Evolutionary conservation across 768 basidiomycete species (phyloP).

Genomic region (Candolleomyces eurysporus): DNA sequence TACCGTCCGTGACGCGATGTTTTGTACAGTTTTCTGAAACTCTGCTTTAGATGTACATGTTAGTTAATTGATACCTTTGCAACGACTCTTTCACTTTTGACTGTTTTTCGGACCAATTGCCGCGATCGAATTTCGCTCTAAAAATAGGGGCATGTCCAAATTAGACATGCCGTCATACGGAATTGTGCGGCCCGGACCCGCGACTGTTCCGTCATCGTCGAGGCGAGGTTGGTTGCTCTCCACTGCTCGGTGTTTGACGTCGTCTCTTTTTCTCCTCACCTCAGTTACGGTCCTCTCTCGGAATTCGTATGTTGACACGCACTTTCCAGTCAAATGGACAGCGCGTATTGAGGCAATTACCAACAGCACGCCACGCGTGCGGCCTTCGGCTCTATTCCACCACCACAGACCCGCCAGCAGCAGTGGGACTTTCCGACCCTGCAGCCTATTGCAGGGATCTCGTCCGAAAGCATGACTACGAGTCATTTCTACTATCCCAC

Average conservation of each 20-base stretch:
- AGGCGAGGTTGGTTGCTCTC: too few relatives aligned
- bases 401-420: not conserved
- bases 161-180: too few relatives aligned
- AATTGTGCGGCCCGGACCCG: too few relatives aligned
- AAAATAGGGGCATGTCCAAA: too few relatives aligned
- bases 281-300: not conserved
- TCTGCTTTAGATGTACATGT: not conserved
- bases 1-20: too few relatives aligned
- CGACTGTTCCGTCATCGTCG: too few relatives aligned
- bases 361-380: not conserved
- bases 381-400: not conserved
- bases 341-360: not conserved
- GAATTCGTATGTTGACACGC: slow-evolving; percentile 8
- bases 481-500: slow-evolving; percentile 68
- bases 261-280: not conserved
- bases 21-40: not conserved
- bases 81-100: too few relatives aligned
- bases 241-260: not conserved
- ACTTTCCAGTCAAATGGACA: slow-evolving; percentile 1
- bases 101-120: too few relatives aligned
- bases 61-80: too few relatives aligned
- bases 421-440: slow-evolving; percentile 37
- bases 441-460: slow-evolving; percentile 65
- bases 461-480: slow-evolving; percentile 80
- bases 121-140: too few relatives aligned